Conservation (phyloP, 73 alveolate genomes). For the Breviolum minutum region DNA sequence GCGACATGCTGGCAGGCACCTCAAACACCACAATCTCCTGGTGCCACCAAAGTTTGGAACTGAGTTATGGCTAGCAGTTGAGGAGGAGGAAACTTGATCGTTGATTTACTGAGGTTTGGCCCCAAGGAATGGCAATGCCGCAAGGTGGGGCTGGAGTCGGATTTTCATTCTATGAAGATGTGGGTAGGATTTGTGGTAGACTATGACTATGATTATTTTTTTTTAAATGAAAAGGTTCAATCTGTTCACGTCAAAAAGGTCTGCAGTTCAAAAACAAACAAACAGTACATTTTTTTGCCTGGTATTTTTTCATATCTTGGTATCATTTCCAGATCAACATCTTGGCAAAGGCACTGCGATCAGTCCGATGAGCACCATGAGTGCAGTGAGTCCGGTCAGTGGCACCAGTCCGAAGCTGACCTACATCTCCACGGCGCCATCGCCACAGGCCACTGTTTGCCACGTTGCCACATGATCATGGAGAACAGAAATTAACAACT, state of each 20-base stretch:
- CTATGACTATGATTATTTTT: background rate
- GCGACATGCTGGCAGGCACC: slow-evolving; percentile 17
- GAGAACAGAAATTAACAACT: too few species aligned
- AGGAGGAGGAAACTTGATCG: background rate
- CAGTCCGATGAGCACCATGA: background rate
- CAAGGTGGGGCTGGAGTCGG: too few species aligned
- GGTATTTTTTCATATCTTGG: background rate
- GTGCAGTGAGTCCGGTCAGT: slow-evolving; percentile 20
- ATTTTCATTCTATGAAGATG: too few species aligned
- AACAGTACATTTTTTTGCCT: background rate
- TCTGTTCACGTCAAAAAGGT: background rate
- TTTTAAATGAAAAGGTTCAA: background rate
- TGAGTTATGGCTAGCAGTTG: background rate
- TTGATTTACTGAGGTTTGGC: background rate
- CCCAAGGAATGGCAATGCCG: slow-evolving; percentile 34
- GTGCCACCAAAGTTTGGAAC: slow-evolving; percentile 40
- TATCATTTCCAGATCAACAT: too few species aligned
- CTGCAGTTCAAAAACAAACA: background rate
- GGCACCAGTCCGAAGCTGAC: slow-evolving; percentile 36
- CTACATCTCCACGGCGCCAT: slow-evolving; percentile 37
- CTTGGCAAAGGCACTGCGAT: background rate
- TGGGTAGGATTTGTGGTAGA: background rate
- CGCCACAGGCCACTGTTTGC: background rate
- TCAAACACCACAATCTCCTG: slow-evolving; percentile 36
- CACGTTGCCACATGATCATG: background rate